Conservation (phyloP, 306 rosid genomes). For the Styphnolobium japonicum region DNA sequence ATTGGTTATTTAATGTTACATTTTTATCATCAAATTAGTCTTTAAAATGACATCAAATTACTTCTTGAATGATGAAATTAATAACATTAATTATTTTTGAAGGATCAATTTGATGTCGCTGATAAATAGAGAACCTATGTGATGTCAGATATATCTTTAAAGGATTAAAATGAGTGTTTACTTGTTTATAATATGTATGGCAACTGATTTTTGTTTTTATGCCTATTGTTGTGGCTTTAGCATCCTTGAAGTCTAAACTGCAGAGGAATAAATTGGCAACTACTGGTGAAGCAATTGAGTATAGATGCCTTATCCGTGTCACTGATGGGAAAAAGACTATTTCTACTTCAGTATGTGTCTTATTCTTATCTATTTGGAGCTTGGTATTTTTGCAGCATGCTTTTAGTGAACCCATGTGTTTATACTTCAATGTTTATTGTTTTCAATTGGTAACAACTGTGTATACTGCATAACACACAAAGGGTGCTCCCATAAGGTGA, state of each 20-base stretch:
- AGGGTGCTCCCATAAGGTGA: too few relatives aligned
- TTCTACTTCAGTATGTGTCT: constrained; percentile 73
- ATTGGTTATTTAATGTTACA: too few relatives aligned
- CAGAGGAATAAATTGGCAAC: constrained; percentile 63
- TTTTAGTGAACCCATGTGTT: not conserved
- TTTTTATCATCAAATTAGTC: too few relatives aligned
- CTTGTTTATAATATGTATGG: too few relatives aligned
- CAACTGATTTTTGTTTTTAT: constrained; percentile 23
- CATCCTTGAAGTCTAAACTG: constrained; percentile 76
- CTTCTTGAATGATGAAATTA: too few relatives aligned
- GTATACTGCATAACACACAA: too few relatives aligned
- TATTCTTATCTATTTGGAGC: not conserved
- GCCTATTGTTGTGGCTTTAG: constrained; percentile 30
- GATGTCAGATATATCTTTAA: too few relatives aligned
- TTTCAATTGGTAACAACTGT: not conserved
- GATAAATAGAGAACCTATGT: too few relatives aligned
- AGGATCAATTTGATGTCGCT: too few relatives aligned
- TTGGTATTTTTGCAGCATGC: not conserved
- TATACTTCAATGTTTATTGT: not conserved
- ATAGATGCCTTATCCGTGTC: constrained; percentile 89
- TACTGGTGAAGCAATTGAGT: constrained; percentile 71
- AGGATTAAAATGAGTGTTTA: too few relatives aligned
- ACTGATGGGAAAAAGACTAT: constrained; percentile 89
- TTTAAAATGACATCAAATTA: too few relatives aligned
- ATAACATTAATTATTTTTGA: too few relatives aligned